A percentile compares a stretch with the other conserved stretches of the same genome.
phyloP scores from a whole-genome alignment of 306 rosid genomes.

The Lathyrus tuberosus region DNA sequence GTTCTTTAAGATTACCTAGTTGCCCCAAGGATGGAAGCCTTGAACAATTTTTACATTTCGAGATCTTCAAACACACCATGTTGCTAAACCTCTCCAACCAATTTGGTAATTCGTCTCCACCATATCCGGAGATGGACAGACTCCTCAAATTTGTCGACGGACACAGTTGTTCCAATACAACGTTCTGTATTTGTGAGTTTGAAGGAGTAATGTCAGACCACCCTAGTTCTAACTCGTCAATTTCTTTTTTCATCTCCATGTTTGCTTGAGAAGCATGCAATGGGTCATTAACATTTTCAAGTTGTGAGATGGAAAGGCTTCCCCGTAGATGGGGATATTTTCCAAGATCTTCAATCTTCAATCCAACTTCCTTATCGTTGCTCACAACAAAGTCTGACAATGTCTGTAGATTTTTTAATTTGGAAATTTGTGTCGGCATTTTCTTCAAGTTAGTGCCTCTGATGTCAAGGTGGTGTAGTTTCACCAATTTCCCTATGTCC shows the following conservation, averaged over 20 bases:
- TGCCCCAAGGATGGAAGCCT: no score
- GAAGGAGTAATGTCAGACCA: background rate
- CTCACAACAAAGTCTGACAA: conserved; percentile 20
- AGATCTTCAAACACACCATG: no score
- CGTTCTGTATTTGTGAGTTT: background rate
- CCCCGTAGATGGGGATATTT: conserved; percentile 8
- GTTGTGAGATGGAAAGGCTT: conserved; percentile 5
- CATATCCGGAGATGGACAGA: conserved; percentile 13
- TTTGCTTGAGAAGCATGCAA: background rate
- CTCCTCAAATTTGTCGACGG: conserved; percentile 24
- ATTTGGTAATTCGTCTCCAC: conserved; percentile 25
- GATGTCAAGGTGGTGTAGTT: conserved; percentile 8
- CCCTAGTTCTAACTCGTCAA: background rate
- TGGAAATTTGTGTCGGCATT: conserved; percentile 10
- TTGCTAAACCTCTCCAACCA: no score
- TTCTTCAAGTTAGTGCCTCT: background rate
- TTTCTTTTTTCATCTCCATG: conserved; percentile 9
- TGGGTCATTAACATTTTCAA: conserved; percentile 29
- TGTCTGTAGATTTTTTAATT: conserved; percentile 8
- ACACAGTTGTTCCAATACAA: conserved; percentile 11
- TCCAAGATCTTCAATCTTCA: conserved; percentile 13
- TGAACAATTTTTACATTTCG: no score
- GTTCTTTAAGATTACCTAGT: no score
- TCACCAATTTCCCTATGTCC: conserved; percentile 3
- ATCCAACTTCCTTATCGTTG: background rate